Conservation (phyloP, 2,329 filamentous ascomycete genomes). For the Clarireedia homoeocarpa region DNA sequence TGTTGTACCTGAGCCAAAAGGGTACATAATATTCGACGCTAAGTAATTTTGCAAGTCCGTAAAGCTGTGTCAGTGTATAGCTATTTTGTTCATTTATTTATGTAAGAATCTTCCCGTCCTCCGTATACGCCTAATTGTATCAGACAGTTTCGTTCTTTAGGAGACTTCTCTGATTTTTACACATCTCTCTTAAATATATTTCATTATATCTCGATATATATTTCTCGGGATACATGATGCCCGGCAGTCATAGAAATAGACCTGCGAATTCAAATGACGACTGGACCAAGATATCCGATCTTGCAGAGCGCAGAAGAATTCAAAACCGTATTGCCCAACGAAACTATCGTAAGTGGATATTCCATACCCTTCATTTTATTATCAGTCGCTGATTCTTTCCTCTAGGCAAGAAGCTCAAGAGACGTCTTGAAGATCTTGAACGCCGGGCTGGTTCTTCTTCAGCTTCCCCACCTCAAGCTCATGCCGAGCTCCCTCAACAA, state of each 20-base stretch:
- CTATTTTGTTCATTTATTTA: conserved; percentile 21
- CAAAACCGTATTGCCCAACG: conserved; percentile 97
- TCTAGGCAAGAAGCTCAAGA: conserved; percentile 86
- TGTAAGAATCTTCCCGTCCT: conserved; percentile 22
- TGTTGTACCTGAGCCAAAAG: conserved; percentile 17
- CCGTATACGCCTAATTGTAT: conserved; percentile 17
- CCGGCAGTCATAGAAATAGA: conserved; percentile 89
- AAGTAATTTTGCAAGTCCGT: conserved; percentile 19
- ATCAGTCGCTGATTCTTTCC: conserved; percentile 11
- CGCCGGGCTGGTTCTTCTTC: conserved; percentile 60
- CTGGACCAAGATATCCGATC: conserved; percentile 98
- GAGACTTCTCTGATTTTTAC: conserved; percentile 1
- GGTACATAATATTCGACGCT: conserved; percentile 16
- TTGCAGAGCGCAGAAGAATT: conserved; percentile 87
- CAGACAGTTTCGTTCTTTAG: conserved; percentile 11
- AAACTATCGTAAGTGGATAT: conserved; percentile 74
- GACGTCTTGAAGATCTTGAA: conserved; percentile 78
- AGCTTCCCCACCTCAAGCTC: conserved; percentile 46
- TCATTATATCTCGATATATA: conserved; percentile 27
- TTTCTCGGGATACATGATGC: conserved; percentile 66
- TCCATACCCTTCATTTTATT: neutral
- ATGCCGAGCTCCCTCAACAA: conserved; percentile 37
- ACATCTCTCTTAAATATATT: conserved; percentile 9
- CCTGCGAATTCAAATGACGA: conserved; percentile 95
- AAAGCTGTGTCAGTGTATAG: conserved; percentile 17